phyloP scores from a whole-genome alignment of 768 basidiomycete genomes.

The Podaxis rugospora region DNA sequence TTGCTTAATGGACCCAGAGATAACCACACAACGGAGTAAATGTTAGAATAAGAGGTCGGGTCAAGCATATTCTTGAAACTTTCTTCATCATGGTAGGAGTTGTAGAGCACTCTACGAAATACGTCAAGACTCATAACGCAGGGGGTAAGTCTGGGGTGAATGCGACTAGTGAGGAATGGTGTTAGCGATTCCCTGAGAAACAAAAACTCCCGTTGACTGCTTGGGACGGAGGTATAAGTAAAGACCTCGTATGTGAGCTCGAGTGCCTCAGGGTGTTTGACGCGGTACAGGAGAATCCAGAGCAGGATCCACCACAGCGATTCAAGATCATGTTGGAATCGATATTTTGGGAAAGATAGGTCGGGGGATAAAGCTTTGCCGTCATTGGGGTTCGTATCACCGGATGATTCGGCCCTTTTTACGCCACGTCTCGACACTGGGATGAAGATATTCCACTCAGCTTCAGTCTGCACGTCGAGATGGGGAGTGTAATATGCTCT shows the following conservation, averaged over 20 bases:
- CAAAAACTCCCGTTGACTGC: background rate
- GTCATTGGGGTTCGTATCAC: background rate
- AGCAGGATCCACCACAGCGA: slow-evolving; percentile 7
- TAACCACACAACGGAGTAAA: background rate
- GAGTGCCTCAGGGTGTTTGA: background rate
- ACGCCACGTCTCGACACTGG: no score
- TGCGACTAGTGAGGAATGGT: background rate
- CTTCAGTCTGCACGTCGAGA: no score
- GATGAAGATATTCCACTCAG: background rate
- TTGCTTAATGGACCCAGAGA: background rate
- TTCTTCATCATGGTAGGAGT: background rate
- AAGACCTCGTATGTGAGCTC: background rate
- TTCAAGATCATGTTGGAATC: slow-evolving; percentile 7
- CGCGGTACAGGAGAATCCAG: background rate
- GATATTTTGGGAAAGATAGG: background rate
- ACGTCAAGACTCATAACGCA: background rate
- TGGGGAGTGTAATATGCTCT: no score
- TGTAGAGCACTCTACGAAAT: background rate
- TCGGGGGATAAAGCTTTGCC: no score
- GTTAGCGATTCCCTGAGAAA: background rate
- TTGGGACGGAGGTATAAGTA: background rate
- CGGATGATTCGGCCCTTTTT: no score
- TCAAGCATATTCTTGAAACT: background rate
- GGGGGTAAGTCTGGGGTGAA: background rate
- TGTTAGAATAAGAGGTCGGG: background rate